Conservation (phyloP, 164 flowering plant species). For the Aristolochia californica region DNA sequence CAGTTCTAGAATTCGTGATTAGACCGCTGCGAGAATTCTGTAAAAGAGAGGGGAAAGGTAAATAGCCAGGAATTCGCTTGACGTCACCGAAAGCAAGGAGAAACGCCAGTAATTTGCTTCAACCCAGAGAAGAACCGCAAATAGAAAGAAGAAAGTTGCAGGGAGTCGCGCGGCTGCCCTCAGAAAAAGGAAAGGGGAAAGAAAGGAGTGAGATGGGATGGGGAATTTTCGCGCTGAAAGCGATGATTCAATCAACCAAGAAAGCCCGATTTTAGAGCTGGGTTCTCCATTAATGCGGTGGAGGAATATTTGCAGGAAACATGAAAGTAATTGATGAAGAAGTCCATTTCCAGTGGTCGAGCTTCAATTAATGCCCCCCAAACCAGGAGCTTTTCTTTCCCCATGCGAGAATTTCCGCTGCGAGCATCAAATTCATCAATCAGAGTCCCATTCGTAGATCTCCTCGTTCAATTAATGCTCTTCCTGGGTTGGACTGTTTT, state of each 20-base stretch:
- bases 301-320: conserved; percentile 8
- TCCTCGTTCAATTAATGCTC: conserved; percentile 5
- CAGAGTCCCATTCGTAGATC: conserved; percentile 1
- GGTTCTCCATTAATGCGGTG: conserved; percentile 7
- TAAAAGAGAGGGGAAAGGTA: not conserved
- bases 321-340: conserved; percentile 7
- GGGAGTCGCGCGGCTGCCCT: too few relatives aligned
- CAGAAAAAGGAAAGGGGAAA: not conserved
- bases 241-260: conserved; percentile 4
- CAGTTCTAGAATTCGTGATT: too few relatives aligned
- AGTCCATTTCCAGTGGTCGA: conserved; percentile 8
- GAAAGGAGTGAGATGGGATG: not conserved
- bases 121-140: too few relatives aligned
- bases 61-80: not conserved
- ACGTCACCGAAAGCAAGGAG: too few relatives aligned
- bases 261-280: conserved; percentile 2
- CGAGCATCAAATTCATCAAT: conserved; percentile 15
- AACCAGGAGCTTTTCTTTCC: conserved; percentile 3
- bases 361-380: conserved; percentile 13
- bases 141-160: too few relatives aligned
- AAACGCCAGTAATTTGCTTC: too few relatives aligned
- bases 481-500: not conserved
- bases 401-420: conserved; percentile 4
- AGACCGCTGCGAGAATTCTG: too few relatives aligned
- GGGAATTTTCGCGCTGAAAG: not conserved